Conservation (phyloP, 1,284 basidiomycete genomes). For the Exobasidium cylindrosporum region DNA sequence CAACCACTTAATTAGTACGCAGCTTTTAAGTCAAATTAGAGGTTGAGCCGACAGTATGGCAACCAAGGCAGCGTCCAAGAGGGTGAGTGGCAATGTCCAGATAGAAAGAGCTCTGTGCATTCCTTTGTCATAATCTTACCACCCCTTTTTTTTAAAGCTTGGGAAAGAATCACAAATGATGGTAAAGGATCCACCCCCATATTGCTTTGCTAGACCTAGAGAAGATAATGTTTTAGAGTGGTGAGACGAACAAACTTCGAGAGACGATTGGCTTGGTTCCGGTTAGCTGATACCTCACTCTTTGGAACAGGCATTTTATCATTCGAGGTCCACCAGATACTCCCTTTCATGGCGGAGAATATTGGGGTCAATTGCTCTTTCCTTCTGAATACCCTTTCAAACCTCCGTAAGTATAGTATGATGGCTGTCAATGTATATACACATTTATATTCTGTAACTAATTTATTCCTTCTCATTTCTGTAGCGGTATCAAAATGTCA, state of each 20-base stretch:
- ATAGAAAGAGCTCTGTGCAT: neutral
- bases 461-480: neutral
- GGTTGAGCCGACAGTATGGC: conserved; percentile 17
- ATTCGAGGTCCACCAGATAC: conserved; percentile 86
- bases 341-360: conserved; percentile 87
- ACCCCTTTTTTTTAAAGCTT: conserved; percentile 57
- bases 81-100: conserved; percentile 15
- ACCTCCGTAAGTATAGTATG: conserved; percentile 58
- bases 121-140: conserved; percentile 53
- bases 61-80: conserved; percentile 27
- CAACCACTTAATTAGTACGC: too few relatives aligned
- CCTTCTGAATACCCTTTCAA: conserved; percentile 70
- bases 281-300: neutral
- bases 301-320: conserved; percentile 57
- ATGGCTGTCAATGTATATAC: neutral
- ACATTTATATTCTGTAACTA: neutral
- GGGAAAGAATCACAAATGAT: conserved; percentile 85
- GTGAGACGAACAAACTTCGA: too few relatives aligned
- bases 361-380: conserved; percentile 64
- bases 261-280: too few relatives aligned
- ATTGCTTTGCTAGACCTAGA: conserved; percentile 86
- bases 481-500: conserved; percentile 85
- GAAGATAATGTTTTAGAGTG: conserved; percentile 83
- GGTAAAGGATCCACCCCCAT: conserved; percentile 89
- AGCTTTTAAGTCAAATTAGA: too few relatives aligned